Evolutionary conservation across 2,329 filamentous ascomycete species (phyloP), one percentile per base, ranked within the genome.

Genomic region (Fusarium chaquense): DNA sequence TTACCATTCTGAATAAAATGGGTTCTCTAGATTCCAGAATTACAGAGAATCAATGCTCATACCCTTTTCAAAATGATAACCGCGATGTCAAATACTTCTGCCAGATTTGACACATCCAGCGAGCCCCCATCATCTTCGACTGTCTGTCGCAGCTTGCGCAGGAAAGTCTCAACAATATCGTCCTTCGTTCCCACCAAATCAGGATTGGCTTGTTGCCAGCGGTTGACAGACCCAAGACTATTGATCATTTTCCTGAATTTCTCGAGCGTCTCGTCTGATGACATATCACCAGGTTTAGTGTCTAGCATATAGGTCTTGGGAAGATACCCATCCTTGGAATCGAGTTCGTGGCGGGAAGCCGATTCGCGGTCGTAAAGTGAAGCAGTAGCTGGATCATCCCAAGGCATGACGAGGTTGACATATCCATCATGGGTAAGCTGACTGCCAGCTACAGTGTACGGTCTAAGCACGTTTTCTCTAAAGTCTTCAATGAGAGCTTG

Each of bases 241-340:
- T 62, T 9, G 10, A 12, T 0, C 43, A 66, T 16, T 35, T 13
- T 66, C 15, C 66, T 12, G 2, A 66, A n/a, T 1, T 8, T 58
- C 5, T 43, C 16, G 4, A 65, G 9, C 9, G 51, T 33, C 1
- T 32, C 15, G 0, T 58, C n/a, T 2, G 20, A 6, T 0, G 38
- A 0, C 0, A 15, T 18, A 15, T n/a, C 16, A 1, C 4, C 16
- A 2, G 3, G 4, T 0, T 2, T 2, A 0, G 3, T 45, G 2
- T 8, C 16, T 4, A 12, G 20, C 1, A 4, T n/a, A 0, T 16
- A 8, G 4, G 16, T 0, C 1, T 9, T 15, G 0, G 33, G 18
- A 0, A 58, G 1, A 8, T 46, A 47, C 1, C 51, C 40, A 0
- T 61, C 38, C 11, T 24, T 22, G 0, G 33, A 49, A 1, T 15